A percentile compares a stretch with the other conserved stretches of the same genome.
These are phyloP conservation scores for Babesia ovata DNA, from an alignment of 169 alveolate genomes.

Conservation along the genomic window DNA sequence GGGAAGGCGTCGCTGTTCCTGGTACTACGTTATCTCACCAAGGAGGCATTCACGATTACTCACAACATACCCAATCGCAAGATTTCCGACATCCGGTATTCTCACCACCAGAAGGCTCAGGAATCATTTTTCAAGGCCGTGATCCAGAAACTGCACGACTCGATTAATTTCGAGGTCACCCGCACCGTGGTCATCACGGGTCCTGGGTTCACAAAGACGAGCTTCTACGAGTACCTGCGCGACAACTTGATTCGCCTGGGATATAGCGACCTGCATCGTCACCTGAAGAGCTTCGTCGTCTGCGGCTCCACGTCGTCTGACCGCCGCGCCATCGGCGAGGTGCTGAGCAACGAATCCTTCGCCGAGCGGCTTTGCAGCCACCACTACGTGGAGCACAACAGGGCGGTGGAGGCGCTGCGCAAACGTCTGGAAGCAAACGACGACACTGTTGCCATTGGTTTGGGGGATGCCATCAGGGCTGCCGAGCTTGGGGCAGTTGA, in stretches of 20 bases:
- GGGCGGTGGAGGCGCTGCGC: slow-evolving; percentile 38
- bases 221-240: slow-evolving; percentile 47
- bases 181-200: slow-evolving; percentile 65
- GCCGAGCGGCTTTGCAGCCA: slow-evolving; percentile 29
- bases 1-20: slow-evolving; percentile 55
- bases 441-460: slow-evolving; percentile 52
- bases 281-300: slow-evolving; percentile 40
- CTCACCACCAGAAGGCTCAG: slow-evolving; percentile 41
- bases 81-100: slow-evolving; percentile 13
- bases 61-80: slow-evolving; percentile 63
- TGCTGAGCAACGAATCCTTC: slow-evolving; percentile 35
- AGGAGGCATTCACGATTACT: slow-evolving; percentile 44
- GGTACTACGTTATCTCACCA: slow-evolving; percentile 48
- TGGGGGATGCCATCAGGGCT: slow-evolving; percentile 43
- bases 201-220: slow-evolving; percentile 59
- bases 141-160: slow-evolving; percentile 13
- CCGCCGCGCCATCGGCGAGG: slow-evolving; percentile 57
- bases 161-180: slow-evolving; percentile 35
- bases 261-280: slow-evolving; percentile 16
- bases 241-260: slow-evolving; percentile 32
- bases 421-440: slow-evolving; percentile 54
- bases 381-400: slow-evolving; percentile 52
- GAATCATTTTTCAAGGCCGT: slow-evolving; percentile 51
- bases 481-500: slow-evolving; percentile 70
- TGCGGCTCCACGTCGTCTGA: slow-evolving; percentile 63